phyloP scores from a whole-genome alignment of 129 eudicot genomes.

The Apium graveolens region DNA sequence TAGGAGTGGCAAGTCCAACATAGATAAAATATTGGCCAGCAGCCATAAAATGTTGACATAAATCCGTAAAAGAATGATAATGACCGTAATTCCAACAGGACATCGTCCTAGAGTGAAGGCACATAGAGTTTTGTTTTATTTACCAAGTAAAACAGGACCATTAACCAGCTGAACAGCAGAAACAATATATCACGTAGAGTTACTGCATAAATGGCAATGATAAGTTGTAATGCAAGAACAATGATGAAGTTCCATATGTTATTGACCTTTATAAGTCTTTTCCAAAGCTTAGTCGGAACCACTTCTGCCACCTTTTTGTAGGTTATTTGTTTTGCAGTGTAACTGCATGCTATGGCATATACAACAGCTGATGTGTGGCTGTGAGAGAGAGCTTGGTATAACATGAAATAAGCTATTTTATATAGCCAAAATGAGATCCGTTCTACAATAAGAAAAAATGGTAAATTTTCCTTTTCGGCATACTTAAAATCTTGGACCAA shows the following conservation, averaged over 20 bases:
- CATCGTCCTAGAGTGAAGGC: too few species aligned
- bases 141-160: too few species aligned
- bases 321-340: not conserved
- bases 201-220: conserved; percentile 16
- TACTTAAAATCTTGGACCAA: not conserved
- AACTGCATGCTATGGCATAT: conserved; percentile 8
- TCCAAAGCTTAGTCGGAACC: conserved; percentile 21
- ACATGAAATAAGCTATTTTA: not conserved
- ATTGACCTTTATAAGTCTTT: conserved; percentile 41
- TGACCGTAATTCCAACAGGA: too few species aligned
- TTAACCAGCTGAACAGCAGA: conserved; percentile 37
- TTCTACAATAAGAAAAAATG: not conserved
- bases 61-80: too few species aligned
- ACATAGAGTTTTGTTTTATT: too few species aligned
- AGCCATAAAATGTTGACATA: too few species aligned
- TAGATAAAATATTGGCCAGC: too few species aligned
- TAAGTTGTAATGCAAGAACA: conserved; percentile 21
- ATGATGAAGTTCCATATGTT: conserved; percentile 32
- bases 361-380: conserved; percentile 2
- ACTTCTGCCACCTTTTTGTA: not conserved
- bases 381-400: too few species aligned
- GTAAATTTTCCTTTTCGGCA: too few species aligned
- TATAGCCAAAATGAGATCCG: not conserved
- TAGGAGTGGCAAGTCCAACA: too few species aligned
- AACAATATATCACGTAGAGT: conserved; percentile 26